Conservation (phyloP, 2,329 filamentous ascomycete species). For the Phyllosticta citriasiana region DNA sequence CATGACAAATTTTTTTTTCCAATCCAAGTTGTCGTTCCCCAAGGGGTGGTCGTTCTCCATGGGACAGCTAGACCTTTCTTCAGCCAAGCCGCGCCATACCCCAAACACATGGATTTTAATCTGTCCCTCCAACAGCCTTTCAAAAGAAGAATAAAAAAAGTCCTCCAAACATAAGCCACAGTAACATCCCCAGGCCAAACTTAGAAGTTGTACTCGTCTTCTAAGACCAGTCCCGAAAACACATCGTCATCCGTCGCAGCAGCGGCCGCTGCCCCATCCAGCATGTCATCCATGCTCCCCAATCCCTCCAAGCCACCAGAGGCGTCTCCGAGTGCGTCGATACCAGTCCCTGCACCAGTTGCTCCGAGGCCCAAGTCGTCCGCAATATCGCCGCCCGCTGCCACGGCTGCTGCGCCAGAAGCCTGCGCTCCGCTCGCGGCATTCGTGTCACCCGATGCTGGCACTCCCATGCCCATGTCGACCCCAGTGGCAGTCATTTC, state of each 20-base stretch:
- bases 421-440: not conserved
- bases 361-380: not conserved
- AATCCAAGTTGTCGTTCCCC: no score
- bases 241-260: slow-evolving; percentile 7
- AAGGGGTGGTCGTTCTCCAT: not conserved
- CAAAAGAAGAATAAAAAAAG: not conserved
- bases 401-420: not conserved
- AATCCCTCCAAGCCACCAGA: slow-evolving; percentile 1
- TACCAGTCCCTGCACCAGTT: not conserved
- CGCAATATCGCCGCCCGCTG: not conserved
- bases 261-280: slow-evolving; percentile 1
- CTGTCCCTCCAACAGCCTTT: not conserved
- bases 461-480: not conserved
- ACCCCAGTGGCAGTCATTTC: slow-evolving; percentile 6
- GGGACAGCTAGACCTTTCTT: not conserved
- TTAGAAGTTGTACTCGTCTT: slow-evolving; percentile 9
- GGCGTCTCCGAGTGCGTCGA: not conserved
- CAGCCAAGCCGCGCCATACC: not conserved
- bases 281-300: slow-evolving; percentile 4
- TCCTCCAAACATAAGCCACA: no score
- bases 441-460: not conserved
- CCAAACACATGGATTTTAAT: not conserved
- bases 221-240: slow-evolving; percentile 4
- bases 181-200: not conserved
- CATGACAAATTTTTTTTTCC: not conserved